phyloP scores from a whole-genome alignment of 31 red algal species.

The Porphyra umbilicalis region DNA sequence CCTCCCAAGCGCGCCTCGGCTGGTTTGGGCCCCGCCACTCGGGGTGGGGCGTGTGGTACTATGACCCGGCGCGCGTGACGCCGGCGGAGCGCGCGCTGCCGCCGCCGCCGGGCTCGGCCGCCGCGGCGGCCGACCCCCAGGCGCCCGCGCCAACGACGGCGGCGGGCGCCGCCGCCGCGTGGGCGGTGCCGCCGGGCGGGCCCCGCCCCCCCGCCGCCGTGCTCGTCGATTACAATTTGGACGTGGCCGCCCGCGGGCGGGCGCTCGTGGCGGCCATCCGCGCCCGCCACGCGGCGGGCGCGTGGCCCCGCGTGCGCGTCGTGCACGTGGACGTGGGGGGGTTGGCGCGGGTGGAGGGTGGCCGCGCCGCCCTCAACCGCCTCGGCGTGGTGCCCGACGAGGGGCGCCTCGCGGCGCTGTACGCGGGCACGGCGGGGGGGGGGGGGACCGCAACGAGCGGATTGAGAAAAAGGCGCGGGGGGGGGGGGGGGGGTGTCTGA shows the following conservation, averaged over 20 bases:
- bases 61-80: constrained; percentile 51
- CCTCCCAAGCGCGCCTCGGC: constrained; percentile 67
- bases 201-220: neutral
- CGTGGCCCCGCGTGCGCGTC: neutral
- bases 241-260: neutral
- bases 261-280: neutral
- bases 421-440: neutral
- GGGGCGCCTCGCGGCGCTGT: neutral
- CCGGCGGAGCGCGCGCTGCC: constrained; percentile 14
- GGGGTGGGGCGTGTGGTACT: constrained; percentile 73
- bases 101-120: neutral
- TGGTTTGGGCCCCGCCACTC: constrained; percentile 70
- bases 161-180: neutral
- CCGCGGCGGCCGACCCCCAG: neutral
- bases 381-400: neutral
- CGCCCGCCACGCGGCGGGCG: neutral
- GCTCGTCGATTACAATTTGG: neutral
- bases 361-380: neutral
- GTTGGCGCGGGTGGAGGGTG: neutral
- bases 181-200: neutral
- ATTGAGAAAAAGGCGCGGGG: neutral
- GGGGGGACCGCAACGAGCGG: neutral
- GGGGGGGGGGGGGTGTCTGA: neutral
- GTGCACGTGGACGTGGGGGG: neutral
- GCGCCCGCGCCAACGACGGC: neutral